phyloP scores from a whole-genome alignment of 768 basidiomycete species.

The Mycena sanguinolenta region DNA sequence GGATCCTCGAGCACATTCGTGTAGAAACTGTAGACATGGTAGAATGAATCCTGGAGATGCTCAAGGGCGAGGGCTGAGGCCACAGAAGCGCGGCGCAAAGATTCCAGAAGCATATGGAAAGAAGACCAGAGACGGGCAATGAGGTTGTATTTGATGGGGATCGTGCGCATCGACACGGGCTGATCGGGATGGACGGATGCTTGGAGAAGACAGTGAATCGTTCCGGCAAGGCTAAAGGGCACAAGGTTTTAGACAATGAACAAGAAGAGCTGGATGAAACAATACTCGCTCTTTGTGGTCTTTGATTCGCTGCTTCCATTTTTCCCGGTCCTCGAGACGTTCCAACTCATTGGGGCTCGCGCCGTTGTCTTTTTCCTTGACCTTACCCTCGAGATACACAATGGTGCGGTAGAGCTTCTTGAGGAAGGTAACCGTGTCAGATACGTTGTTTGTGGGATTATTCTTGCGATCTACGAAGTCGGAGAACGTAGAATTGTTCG shows the following conservation, averaged over 20 bases:
- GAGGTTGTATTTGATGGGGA: constrained; percentile 96
- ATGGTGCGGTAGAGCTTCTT: constrained; percentile 89
- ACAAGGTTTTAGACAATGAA: constrained; percentile 50
- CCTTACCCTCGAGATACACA: constrained; percentile 80
- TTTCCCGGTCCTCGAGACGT: no score
- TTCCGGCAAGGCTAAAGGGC: constrained; percentile 80
- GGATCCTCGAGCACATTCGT: constrained; percentile 89
- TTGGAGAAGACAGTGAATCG: constrained; percentile 88
- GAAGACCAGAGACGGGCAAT: constrained; percentile 93
- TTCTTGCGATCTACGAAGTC: no score
- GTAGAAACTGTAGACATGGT: constrained; percentile 96
- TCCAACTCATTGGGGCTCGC: constrained; percentile 80
- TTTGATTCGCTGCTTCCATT: constrained; percentile 76
- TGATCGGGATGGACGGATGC: constrained; percentile 89
- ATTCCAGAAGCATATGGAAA: constrained; percentile 92
- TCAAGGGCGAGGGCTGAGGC: constrained; percentile 79
- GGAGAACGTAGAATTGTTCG: no score
- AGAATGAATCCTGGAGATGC: constrained; percentile 93
- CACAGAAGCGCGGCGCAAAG: constrained; percentile 81
- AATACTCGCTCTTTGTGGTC: constrained; percentile 87
- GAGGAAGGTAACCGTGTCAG: no score
- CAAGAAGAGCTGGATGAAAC: constrained; percentile 18
- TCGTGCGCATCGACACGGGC: constrained; percentile 88
- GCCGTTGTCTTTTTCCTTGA: constrained; percentile 71
- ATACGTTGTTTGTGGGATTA: no score